Evolutionary conservation across 352 stramenopile species (phyloP).

Genomic region (Globisporangium mamillatum): DNA sequence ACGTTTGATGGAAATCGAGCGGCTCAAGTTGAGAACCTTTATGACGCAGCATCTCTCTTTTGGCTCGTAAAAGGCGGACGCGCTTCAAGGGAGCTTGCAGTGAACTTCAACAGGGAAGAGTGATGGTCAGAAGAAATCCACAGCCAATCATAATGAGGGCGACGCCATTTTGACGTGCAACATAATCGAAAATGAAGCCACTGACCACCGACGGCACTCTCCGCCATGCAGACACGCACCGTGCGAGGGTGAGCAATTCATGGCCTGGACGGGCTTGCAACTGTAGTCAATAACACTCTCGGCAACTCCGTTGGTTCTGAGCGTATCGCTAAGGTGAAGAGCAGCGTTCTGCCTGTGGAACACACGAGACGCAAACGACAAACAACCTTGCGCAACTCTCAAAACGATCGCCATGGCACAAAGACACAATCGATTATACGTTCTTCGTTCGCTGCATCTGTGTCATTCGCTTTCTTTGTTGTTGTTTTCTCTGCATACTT

Average conservation of each 20-base stretch:
- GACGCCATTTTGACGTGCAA: too few relatives aligned
- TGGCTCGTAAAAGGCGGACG: too few relatives aligned
- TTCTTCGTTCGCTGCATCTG: not conserved
- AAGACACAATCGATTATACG: constrained; percentile 4
- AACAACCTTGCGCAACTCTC: not conserved
- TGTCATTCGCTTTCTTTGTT: not conserved
- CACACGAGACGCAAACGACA: not conserved
- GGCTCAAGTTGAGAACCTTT: too few relatives aligned
- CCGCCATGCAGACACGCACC: not conserved
- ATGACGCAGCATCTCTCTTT: too few relatives aligned
- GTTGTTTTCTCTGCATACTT: constrained; percentile 10
- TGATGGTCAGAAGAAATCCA: not conserved
- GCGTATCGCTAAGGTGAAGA: not conserved
- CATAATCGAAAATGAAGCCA: not conserved
- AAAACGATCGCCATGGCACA: not conserved
- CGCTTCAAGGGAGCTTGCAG: not conserved
- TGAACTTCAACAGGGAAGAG: not conserved
- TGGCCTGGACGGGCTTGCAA: not conserved
- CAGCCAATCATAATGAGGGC: too few relatives aligned
- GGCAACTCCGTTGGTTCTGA: not conserved
- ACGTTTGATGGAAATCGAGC: too few relatives aligned
- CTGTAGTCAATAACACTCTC: not conserved
- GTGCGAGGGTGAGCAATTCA: not conserved
- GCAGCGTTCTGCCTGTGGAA: not conserved
- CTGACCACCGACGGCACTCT: not conserved